Evolutionary conservation across 352 stramenopile species (phyloP).

Genomic region (Globisporangium spiculum): DNA sequence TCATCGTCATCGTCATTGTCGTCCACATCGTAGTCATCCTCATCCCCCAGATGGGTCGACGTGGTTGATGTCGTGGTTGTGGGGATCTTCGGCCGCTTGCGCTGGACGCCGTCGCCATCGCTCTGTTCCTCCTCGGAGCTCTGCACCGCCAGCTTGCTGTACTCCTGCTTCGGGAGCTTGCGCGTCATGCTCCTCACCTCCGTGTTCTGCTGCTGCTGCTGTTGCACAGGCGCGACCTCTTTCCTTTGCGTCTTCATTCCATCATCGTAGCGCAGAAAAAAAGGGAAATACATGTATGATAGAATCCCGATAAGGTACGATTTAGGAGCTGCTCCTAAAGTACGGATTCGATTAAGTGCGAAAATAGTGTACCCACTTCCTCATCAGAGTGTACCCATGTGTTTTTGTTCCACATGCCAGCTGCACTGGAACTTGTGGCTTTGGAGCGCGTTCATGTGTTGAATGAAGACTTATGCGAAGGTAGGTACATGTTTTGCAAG

Average conservation of each 20-base stretch:
- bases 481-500: too few species aligned
- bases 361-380: not conserved
- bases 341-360: not conserved
- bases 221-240: too few species aligned
- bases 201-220: not conserved
- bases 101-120: not conserved
- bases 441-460: too few species aligned
- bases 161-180: conserved; percentile 22
- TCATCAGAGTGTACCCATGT: too few species aligned
- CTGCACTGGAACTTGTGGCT: too few species aligned
- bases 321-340: too few species aligned
- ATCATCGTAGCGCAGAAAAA: not conserved
- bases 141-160: conserved; percentile 19
- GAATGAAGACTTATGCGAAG: not conserved
- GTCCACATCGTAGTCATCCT: not conserved
- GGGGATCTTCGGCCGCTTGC: not conserved
- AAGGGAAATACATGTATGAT: not conserved
- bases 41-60: not conserved
- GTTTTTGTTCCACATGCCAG: too few species aligned
- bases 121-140: conserved; percentile 8
- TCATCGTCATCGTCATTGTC: conserved; percentile 11
- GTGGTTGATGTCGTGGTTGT: not conserved
- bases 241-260: not conserved
- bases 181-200: conserved; percentile 12
- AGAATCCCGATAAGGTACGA: not conserved